A percentile compares a stretch with the other conserved stretches of the same genome.
Conservation (phyloP, 2,329 filamentous ascomycete species). For the Ascomycota sp. region DNA sequence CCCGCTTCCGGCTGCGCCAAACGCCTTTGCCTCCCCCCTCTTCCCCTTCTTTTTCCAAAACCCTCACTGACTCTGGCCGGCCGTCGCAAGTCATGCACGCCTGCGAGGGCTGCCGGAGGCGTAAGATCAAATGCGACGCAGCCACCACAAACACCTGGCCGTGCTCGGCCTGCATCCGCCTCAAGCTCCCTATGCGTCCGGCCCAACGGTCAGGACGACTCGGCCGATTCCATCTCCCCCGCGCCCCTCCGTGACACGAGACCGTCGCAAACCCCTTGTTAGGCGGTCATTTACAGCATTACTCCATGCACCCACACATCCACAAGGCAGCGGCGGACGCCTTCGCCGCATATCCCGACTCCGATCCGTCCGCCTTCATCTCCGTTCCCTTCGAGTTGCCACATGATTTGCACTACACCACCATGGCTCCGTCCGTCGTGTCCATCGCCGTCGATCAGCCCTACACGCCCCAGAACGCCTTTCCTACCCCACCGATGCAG, state of each 20-base stretch:
- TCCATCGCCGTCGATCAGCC: constrained; percentile 26
- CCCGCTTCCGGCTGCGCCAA: no score
- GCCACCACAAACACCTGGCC: constrained; percentile 96
- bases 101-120: constrained; percentile 80
- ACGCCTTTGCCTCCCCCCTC: no score
- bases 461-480: constrained; percentile 28
- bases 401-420: constrained; percentile 30
- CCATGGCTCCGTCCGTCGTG: constrained; percentile 26
- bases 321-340: constrained; percentile 21
- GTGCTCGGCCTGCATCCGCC: constrained; percentile 75
- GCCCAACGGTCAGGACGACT: constrained; percentile 50
- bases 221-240: constrained; percentile 16
- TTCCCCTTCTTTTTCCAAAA: background rate
- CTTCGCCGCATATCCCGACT: constrained; percentile 29
- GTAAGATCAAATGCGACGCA: constrained; percentile 96
- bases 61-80: background rate
- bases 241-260: constrained; percentile 14
- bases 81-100: constrained; percentile 72
- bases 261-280: constrained; percentile 10
- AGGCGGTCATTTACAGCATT: constrained; percentile 25
- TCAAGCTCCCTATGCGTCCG: constrained; percentile 89
- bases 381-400: constrained; percentile 27
- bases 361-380: constrained; percentile 23
- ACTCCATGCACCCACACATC: constrained; percentile 27
- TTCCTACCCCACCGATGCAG: constrained; percentile 28